These are phyloP conservation scores for Diutina mesorugosa DNA, from an alignment of 1,139 yeast species.

Conservation along the genomic window DNA sequence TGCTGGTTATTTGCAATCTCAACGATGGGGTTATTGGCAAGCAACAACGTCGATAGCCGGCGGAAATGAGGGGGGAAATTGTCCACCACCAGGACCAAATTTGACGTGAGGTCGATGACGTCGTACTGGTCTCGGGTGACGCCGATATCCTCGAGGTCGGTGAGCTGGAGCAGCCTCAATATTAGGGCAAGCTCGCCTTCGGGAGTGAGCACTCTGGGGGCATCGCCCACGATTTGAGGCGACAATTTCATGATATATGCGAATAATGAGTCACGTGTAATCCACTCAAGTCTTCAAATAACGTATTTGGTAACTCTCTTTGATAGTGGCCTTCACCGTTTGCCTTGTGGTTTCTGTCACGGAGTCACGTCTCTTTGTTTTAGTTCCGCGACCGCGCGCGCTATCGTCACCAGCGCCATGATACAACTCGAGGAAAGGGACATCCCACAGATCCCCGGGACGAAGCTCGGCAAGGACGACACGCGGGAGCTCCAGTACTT, in stretches of 20 bases:
- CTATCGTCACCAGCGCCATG: constrained; percentile 10
- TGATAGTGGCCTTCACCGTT: too few species aligned
- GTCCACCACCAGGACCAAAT: constrained; percentile 42
- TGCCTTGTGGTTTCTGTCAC: too few species aligned
- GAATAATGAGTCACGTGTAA: background rate
- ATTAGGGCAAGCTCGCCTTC: constrained; percentile 22
- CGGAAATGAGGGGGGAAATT: constrained; percentile 31
- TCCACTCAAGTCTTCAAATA: too few species aligned
- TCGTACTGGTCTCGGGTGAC: constrained; percentile 25
- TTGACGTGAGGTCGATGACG: constrained; percentile 56
- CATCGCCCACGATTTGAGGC: constrained; percentile 17
- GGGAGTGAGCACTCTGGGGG: constrained; percentile 23
- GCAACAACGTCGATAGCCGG: constrained; percentile 36
- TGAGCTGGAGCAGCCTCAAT: constrained; percentile 21
- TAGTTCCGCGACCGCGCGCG: background rate
- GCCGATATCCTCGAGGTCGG: constrained; percentile 23
- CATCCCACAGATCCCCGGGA: constrained; percentile 80
- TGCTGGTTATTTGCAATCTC: constrained; percentile 14
- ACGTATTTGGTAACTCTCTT: too few species aligned
- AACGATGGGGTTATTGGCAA: constrained; percentile 45
- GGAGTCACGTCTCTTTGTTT: too few species aligned
- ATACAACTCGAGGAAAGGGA: constrained; percentile 39
- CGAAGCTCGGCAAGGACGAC: constrained; percentile 56
- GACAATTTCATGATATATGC: constrained; percentile 21
- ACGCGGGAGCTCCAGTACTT: constrained; percentile 54